phyloP scores from a whole-genome alignment of 129 eudicot genomes.

The Chrysanthemum seticuspe region DNA sequence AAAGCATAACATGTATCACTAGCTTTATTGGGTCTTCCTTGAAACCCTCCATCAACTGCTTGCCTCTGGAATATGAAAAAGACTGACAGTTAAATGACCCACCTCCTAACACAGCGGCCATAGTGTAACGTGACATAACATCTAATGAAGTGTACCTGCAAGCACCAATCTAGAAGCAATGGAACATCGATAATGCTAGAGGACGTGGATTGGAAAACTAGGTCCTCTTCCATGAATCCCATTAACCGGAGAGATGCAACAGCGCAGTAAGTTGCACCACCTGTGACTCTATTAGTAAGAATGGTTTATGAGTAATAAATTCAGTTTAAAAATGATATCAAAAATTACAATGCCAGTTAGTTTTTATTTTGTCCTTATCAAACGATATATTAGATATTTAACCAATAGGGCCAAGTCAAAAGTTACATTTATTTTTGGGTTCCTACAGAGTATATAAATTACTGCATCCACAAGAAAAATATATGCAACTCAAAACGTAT shows the following conservation, averaged over 20 bases:
- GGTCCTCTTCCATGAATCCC: slow-evolving; percentile 78
- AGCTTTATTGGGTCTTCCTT: slow-evolving; percentile 90
- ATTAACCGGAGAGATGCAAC: slow-evolving; percentile 88
- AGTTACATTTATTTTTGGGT: background rate
- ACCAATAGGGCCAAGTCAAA: slow-evolving; percentile 11
- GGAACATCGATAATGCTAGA: slow-evolving; percentile 62
- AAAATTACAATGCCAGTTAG: background rate
- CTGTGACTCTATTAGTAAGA: slow-evolving; percentile 73
- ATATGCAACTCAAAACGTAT: background rate
- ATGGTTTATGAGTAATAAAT: slow-evolving; percentile 44
- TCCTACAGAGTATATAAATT: background rate
- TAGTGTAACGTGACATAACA: background rate
- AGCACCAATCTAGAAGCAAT: slow-evolving; percentile 81
- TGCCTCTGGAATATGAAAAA: slow-evolving; percentile 65
- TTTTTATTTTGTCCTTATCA: background rate
- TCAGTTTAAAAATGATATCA: background rate
- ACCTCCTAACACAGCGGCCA: slow-evolving; percentile 10
- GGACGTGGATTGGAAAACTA: slow-evolving; percentile 44
- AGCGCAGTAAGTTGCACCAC: slow-evolving; percentile 99
- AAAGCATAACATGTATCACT: slow-evolving; percentile 94
- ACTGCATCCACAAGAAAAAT: background rate
- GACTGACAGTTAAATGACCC: slow-evolving; percentile 6
- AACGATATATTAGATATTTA: background rate
- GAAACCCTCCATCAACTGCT: slow-evolving; percentile 91
- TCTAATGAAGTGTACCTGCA: slow-evolving; percentile 52